These are phyloP conservation scores for Plectosphaerella plurivora DNA, from an alignment of 2,329 filamentous ascomycete species.

Conservation along the genomic window DNA sequence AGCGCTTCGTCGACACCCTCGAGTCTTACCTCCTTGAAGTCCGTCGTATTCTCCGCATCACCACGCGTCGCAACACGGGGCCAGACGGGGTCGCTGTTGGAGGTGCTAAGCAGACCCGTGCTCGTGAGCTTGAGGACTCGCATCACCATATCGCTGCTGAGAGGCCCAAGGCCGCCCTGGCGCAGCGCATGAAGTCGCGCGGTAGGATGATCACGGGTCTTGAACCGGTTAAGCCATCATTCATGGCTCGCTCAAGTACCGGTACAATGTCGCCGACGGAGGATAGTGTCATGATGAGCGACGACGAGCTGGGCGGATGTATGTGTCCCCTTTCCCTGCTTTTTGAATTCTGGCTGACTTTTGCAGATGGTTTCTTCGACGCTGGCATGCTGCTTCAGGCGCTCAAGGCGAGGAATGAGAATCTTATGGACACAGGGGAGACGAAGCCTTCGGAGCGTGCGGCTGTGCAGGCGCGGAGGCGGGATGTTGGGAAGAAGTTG, in stretches of 20 bases:
- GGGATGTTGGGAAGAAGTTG: slow-evolving; percentile 72
- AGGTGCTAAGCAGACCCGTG: slow-evolving; percentile 40
- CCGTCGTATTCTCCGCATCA: slow-evolving; percentile 73
- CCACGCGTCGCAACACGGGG: slow-evolving; percentile 34
- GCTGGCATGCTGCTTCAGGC: slow-evolving; percentile 91
- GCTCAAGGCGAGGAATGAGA: slow-evolving; percentile 66
- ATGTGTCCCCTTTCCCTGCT: slow-evolving; percentile 39
- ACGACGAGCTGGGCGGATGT: slow-evolving; percentile 90
- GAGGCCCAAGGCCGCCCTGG: slow-evolving; percentile 23
- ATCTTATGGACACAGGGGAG: slow-evolving; percentile 40
- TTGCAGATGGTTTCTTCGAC: slow-evolving; percentile 90
- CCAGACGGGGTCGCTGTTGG: slow-evolving; percentile 19
- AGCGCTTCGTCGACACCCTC: slow-evolving; percentile 81
- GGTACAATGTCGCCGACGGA: slow-evolving; percentile 59
- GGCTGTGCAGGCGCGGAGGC: slow-evolving; percentile 50
- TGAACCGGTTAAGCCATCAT: slow-evolving; percentile 35
- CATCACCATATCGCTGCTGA: slow-evolving; percentile 3
- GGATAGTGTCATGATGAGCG: slow-evolving; percentile 68
- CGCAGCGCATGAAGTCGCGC: slow-evolving; percentile 59
- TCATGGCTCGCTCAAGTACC: slow-evolving; percentile 23
- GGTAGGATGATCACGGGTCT: slow-evolving; percentile 66
- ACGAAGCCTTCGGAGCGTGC: slow-evolving; percentile 55
- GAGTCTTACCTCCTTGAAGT: slow-evolving; percentile 92
- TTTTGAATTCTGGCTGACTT: slow-evolving; percentile 20
- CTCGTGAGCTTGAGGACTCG: slow-evolving; percentile 45